A percentile compares a stretch with the other conserved stretches of the same genome.
phyloP scores from a whole-genome alignment of 2,329 filamentous ascomycete genomes.

The Gaeumannomyces sp. region DNA sequence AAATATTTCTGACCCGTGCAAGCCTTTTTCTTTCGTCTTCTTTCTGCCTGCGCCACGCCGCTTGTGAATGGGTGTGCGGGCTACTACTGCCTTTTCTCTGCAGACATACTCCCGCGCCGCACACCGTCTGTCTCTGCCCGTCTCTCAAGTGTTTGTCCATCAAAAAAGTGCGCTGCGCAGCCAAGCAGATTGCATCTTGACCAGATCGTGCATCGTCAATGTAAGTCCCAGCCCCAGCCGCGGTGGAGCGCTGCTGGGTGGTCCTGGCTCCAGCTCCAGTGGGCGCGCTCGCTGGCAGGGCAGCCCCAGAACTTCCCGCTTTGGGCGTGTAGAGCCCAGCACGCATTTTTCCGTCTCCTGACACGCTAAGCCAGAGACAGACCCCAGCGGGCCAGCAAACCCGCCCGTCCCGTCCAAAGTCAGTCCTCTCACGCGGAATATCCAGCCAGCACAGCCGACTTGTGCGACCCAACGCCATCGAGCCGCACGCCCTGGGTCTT shows the following conservation, averaged over 20 bases:
- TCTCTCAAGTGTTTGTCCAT: no score
- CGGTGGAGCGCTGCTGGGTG: background rate
- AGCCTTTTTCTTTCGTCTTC: background rate
- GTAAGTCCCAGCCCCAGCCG: background rate
- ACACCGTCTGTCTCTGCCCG: no score
- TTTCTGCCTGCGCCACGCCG: background rate
- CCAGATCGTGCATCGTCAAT: background rate
- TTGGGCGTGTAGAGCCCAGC: slow-evolving; percentile 1
- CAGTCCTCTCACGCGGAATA: background rate
- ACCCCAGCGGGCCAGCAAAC: background rate
- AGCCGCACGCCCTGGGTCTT: background rate
- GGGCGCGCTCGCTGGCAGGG: background rate
- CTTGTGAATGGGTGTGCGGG: background rate
- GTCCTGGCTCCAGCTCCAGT: background rate
- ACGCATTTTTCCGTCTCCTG: slow-evolving; percentile 1
- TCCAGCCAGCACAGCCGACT: background rate
- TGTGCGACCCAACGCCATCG: background rate
- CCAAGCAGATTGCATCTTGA: no score
- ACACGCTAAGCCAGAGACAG: background rate
- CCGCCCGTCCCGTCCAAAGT: background rate
- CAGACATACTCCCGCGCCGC: no score
- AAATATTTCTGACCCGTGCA: background rate
- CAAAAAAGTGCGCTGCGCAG: no score
- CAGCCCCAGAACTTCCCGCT: background rate
- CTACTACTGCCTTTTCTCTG: background rate